These are phyloP conservation scores for Tranzscheliella williamsii DNA, from an alignment of 1,284 basidiomycete species.

Conservation along the genomic window DNA sequence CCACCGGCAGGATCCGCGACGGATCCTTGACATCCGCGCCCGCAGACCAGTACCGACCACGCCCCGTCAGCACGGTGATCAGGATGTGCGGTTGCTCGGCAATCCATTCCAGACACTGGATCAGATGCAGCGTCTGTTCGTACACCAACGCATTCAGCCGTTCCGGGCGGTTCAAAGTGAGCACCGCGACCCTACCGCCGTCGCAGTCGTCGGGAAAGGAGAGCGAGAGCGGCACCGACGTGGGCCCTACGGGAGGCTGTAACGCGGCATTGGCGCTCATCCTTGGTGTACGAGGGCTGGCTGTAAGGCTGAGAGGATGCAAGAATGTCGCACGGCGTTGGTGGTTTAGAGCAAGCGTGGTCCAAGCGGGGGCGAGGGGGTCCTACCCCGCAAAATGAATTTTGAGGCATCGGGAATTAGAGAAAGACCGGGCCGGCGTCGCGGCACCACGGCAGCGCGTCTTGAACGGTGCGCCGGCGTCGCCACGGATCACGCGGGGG, in stretches of 20 bases:
- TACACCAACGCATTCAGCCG: conserved; percentile 37
- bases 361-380: too few relatives aligned
- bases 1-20: conserved; percentile 10
- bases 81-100: conserved; percentile 25
- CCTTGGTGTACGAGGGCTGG: too few relatives aligned
- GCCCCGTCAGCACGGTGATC: conserved; percentile 40
- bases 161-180: conserved; percentile 28
- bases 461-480: too few relatives aligned
- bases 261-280: too few relatives aligned
- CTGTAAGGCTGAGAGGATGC: too few relatives aligned
- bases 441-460: too few relatives aligned
- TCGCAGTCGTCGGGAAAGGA: conserved; percentile 37
- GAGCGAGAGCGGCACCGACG: conserved; percentile 23
- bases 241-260: conserved; percentile 11
- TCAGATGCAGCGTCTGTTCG: conserved; percentile 24
- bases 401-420: too few relatives aligned
- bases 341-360: too few relatives aligned
- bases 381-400: too few relatives aligned
- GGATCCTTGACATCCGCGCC: conserved; percentile 45
- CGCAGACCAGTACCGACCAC: conserved; percentile 43
- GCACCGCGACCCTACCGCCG: conserved; percentile 29
- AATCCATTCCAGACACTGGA: conserved; percentile 37
- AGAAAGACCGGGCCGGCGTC: too few relatives aligned
- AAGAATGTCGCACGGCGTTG: too few relatives aligned
- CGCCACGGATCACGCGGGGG: too few relatives aligned